Percentiles rank a stretch among this genome's conserved stretches.
These are phyloP conservation scores for Leishmania guyanensis DNA, from an alignment of 208 protist species.

Conservation along the genomic window DNA sequence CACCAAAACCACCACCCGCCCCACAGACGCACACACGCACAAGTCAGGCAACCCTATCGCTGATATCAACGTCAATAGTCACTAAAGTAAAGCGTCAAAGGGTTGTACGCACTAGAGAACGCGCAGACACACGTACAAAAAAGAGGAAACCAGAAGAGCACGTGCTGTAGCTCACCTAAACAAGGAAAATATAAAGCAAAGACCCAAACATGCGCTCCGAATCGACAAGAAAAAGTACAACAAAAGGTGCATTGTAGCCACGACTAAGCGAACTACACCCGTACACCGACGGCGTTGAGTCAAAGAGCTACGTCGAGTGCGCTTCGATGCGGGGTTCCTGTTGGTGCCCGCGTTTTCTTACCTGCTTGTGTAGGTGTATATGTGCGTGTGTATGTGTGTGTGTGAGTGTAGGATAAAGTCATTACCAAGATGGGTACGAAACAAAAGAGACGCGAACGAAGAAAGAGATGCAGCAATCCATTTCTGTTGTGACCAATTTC, in stretches of 20 bases:
- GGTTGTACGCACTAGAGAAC: neutral
- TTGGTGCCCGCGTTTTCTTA: neutral
- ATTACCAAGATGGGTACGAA: neutral
- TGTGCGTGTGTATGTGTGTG: too few species aligned
- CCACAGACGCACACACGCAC: neutral
- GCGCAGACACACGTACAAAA: neutral
- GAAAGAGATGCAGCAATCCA: neutral
- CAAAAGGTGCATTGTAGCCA: neutral
- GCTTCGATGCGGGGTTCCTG: neutral
- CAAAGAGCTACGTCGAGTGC: neutral
- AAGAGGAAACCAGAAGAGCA: neutral
- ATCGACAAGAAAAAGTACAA: neutral
- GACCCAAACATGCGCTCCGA: neutral
- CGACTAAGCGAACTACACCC: neutral
- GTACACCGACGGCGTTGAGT: neutral
- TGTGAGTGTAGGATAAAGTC: neutral
- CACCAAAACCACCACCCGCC: neutral
- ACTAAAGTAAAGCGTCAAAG: neutral
- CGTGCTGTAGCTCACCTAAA: too few species aligned
- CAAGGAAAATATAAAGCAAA: neutral
- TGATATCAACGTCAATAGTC: neutral
- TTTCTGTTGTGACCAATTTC: neutral
- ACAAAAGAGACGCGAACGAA: neutral
- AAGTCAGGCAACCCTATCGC: neutral
- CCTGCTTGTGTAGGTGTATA: neutral